Base-by-base conservation (phyloP, 352 stramenopile genomes). In the Aphanomyces stellatus region DNA sequence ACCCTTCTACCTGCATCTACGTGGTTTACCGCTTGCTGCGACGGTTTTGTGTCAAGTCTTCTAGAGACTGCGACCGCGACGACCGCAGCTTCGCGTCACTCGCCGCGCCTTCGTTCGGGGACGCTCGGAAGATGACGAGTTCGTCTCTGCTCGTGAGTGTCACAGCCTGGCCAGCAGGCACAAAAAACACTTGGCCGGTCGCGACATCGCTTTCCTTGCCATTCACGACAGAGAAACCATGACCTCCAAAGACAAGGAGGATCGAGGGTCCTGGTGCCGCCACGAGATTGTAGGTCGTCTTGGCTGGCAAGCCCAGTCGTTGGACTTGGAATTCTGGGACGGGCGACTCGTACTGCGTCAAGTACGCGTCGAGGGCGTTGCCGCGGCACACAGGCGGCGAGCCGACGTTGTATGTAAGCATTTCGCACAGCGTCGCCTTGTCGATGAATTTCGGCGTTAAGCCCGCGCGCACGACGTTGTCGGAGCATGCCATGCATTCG, bases 391-490 rank as follows among this genome's bases (percentile, higher is more conserved):
- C 85, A 71, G 69, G 80, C 71, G 72, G 79, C 73, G 30, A 74
- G 67, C 51, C 80, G 71, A 69, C 88, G 72, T 80, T 75, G 74
- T 99, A 99, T 2, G 96, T 99, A 24, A 99, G 87, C 95, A 99
- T 99, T 15, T 90, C 82, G 51, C 96, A 82, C 35, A 99, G 82
- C 67, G 97, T 99, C 24, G 93, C 80, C 60, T 98, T 98, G 84
- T 99, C 97, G 62, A 98, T 98, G 72, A 98, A 98, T 79, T 99
- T 99, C 41, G 96, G 96, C 34, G 97, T 99, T 15, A 99, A 77
- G 24, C 96, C 97, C 4, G 97, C 97, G 49, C 97, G 92, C 28
- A 99, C 96, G 15, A 99, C 97, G 76, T 99, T 99, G 79, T 99
- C 97, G 31, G 85, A 98, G 53, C 95, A 98, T 30, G 97, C 97